Base-by-base conservation (phyloP, 2,329 filamentous ascomycete species). In the Fusarium duplospermum region DNA sequence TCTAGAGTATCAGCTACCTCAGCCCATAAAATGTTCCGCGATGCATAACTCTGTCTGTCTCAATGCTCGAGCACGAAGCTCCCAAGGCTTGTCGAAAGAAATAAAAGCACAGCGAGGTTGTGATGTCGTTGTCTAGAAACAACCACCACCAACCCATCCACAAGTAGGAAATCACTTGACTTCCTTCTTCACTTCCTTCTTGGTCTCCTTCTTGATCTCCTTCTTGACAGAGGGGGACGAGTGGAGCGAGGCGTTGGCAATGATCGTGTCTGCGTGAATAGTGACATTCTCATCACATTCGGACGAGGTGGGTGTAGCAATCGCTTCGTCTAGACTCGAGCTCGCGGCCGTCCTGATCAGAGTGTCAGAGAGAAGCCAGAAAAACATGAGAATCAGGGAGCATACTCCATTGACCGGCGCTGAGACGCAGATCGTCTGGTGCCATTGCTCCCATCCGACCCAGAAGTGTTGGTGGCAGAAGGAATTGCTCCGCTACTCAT, bases 211-310 rank as follows among this genome's bases (percentile, higher is more conserved):
- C 73, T 82, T 81, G 24, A 42, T 79, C 69, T 86, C 85, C 76
- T 82, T 81, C 76, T 87, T 87, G 67, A 80, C 77, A 16, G 82
- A 79, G 29, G 88, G 88, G 50, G 88, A 89, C 29, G 85, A 86
- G 72, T 86, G 67, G 56, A 76, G 66, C 82, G 73, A 85, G 83
- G 78, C 85, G 87, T 72, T 83, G 63, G 83, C 84, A 64, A 84
- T 81, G 61, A 84, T 84, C 64, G 85, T 84, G 70, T 89, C 87
- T 57, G 87, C 85, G 69, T 86, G 85, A 75, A 90, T 85, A n/a
- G 88, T 89, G 66, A 86, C 84, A 69, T 85, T 86, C 77, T 90
- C 88, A 72, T 89, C 87, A 67, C 83, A 86, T 71, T 88, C 86
- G 56, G 87, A 88, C 64, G 85, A 81, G 56, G 82, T 81, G 64